Evolutionary conservation across 1,284 basidiomycete genomes (phyloP).

Genomic region (Trichosporon sp.): DNA sequence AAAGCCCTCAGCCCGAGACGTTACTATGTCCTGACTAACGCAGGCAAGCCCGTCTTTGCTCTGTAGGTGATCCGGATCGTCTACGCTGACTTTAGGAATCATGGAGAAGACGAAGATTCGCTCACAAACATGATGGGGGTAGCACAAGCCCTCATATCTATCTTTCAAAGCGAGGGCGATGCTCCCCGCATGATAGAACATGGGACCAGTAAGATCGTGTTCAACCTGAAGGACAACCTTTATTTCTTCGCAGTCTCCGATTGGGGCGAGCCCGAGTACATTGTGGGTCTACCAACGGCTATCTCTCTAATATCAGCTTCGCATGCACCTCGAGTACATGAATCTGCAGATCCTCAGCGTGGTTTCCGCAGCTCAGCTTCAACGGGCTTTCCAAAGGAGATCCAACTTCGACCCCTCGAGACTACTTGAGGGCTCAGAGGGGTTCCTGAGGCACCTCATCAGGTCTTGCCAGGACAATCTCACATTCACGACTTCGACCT

Average conservation of each 20-base stretch:
- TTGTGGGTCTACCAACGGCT: conserved; percentile 57
- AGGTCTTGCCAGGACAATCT: conserved; percentile 68
- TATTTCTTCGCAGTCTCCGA: conserved; percentile 86
- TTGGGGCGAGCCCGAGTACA: conserved; percentile 89
- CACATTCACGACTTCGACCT: conserved; percentile 69
- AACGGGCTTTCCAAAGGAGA: conserved; percentile 75
- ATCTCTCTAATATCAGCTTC: conserved; percentile 60
- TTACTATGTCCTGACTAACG: conserved; percentile 88
- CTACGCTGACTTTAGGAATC: conserved; percentile 16
- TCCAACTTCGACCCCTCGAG: conserved; percentile 87
- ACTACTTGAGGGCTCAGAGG: conserved; percentile 76
- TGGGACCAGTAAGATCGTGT: conserved; percentile 72
- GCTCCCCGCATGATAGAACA: conserved; percentile 56
- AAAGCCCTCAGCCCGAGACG: conserved; percentile 50
- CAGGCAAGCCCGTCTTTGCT: conserved; percentile 87
- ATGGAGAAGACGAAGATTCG: conserved; percentile 52
- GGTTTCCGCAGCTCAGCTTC: conserved; percentile 76
- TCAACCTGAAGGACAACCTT: conserved; percentile 75
- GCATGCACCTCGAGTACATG: conserved; percentile 88
- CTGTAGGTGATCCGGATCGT: conserved; percentile 54
- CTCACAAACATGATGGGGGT: conserved; percentile 80
- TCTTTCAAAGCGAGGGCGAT: conserved; percentile 73
- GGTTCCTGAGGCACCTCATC: conserved; percentile 67
- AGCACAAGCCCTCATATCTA: conserved; percentile 89
- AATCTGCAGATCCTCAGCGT: conserved; percentile 88